Evolutionary conservation across 768 basidiomycete genomes (phyloP).

Genomic region (Rhizopogon sp.): DNA sequence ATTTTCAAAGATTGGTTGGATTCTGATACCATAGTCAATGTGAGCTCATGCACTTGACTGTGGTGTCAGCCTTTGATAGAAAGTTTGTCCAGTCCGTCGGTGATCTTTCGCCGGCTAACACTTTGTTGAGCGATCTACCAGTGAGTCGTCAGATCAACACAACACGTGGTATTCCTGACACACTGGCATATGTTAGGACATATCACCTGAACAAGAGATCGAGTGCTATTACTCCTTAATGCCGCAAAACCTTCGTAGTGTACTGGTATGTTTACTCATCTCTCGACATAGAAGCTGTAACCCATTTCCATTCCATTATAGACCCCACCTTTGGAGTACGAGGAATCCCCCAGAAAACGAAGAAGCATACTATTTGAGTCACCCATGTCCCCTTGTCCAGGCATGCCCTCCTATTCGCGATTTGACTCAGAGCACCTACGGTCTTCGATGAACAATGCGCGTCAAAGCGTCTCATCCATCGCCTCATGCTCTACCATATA

Average conservation of each 20-base stretch:
- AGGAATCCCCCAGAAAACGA: constrained; percentile 10
- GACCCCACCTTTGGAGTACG: constrained; percentile 16
- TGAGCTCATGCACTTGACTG: constrained; percentile 5
- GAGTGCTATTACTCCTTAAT: constrained; percentile 17
- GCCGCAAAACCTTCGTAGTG: constrained; percentile 24
- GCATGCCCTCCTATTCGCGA: constrained; percentile 8
- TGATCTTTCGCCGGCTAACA: constrained; percentile 17
- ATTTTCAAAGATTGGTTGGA: constrained; percentile 17
- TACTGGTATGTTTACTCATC: constrained; percentile 20
- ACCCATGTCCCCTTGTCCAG: neutral
- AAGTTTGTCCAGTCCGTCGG: constrained; percentile 10
- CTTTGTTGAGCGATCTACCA: constrained; percentile 20
- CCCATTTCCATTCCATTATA: constrained; percentile 1
- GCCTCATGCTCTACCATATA: constrained; percentile 26
- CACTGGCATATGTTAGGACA: constrained; percentile 21
- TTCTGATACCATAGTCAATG: constrained; percentile 23
- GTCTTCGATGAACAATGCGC: constrained; percentile 18
- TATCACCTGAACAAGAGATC: constrained; percentile 21
- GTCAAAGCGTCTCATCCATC: constrained; percentile 37
- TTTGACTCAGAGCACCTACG: constrained; percentile 16
- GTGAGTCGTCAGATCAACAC: constrained; percentile 20
- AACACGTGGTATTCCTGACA: constrained; percentile 16
- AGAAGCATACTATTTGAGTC: constrained; percentile 26
- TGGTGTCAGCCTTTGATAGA: neutral
- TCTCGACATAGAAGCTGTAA: neutral